phyloP scores from a whole-genome alignment of 306 rosid species.

The Hippophae gyantsensis region DNA sequence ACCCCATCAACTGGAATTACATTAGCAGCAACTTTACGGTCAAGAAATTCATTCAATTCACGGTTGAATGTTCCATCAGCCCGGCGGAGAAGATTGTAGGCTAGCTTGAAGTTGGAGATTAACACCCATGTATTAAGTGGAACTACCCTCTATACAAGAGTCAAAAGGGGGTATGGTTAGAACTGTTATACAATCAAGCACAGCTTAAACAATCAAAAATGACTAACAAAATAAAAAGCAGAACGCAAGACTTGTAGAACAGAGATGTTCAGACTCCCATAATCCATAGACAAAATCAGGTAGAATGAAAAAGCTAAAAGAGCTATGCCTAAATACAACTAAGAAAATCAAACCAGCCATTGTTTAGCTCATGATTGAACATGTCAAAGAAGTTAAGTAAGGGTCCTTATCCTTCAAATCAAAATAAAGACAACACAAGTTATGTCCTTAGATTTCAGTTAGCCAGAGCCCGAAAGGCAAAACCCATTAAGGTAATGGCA shows the following conservation, averaged over 20 bases:
- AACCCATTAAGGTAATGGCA: slow-evolving; percentile 4
- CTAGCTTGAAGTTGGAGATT: slow-evolving; percentile 85
- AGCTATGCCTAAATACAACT: slow-evolving; percentile 8
- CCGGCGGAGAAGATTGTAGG: slow-evolving; percentile 80
- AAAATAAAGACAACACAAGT: not conserved
- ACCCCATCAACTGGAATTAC: slow-evolving; percentile 72
- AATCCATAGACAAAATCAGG: slow-evolving; percentile 1
- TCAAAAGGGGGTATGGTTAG: slow-evolving; percentile 10
- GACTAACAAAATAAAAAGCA: not conserved
- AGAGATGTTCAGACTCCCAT: not conserved
- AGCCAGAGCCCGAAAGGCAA: slow-evolving; percentile 1
- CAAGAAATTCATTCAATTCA: slow-evolving; percentile 74
- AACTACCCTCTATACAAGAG: slow-evolving; percentile 54
- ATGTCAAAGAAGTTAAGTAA: not conserved
- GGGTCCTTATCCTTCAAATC: slow-evolving; percentile 1
- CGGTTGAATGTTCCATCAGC: slow-evolving; percentile 86
- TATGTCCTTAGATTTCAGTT: not conserved
- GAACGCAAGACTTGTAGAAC: slow-evolving; percentile 3
- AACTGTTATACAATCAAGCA: not conserved
- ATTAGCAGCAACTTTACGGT: slow-evolving; percentile 68
- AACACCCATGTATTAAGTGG: slow-evolving; percentile 94
- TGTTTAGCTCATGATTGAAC: not conserved
- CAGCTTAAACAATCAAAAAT: not conserved
- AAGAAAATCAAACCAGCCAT: slow-evolving; percentile 12
- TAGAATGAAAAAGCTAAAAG: slow-evolving; percentile 10